These are phyloP conservation scores for Melampsora abietis-canadensis DNA, from an alignment of 1,284 basidiomycete genomes.

Conservation along the genomic window DNA sequence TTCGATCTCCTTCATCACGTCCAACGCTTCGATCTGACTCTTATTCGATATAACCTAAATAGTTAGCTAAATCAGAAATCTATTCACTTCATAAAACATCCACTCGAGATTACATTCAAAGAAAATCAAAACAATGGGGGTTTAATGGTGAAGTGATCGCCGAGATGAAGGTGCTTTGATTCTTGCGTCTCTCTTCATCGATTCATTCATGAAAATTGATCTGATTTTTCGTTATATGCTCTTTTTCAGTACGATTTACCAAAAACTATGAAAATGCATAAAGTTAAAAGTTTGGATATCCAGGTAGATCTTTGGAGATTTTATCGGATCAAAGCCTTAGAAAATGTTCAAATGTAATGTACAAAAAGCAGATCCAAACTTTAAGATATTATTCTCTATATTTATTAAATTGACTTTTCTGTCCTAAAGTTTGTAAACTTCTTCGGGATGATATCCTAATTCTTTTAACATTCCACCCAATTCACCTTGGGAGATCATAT, in stretches of 20 bases:
- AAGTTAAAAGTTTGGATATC: constrained; percentile 32
- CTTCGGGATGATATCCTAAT: constrained; percentile 23
- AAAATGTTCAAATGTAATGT: too few species aligned
- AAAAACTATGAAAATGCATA: constrained; percentile 39
- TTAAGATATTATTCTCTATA: too few species aligned
- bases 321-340: neutral
- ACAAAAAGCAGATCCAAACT: too few species aligned
- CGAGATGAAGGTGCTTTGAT: constrained; percentile 23
- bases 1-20: neutral
- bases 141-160: constrained; percentile 24
- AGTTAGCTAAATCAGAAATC: constrained; percentile 24
- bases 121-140: constrained; percentile 14
- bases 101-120: constrained; percentile 23
- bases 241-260: constrained; percentile 29
- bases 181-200: neutral
- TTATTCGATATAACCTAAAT: neutral
- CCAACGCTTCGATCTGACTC: neutral
- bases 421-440: constrained; percentile 24
- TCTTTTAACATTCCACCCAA: constrained; percentile 35
- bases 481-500: constrained; percentile 30
- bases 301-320: constrained; percentile 39
- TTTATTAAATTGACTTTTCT: neutral
- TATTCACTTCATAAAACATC: constrained; percentile 40
- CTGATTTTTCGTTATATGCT: neutral
- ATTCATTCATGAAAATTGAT: neutral